These are phyloP conservation scores for Allium fistulosum DNA, from an alignment of 106 monocot species.

Conservation along the genomic window DNA sequence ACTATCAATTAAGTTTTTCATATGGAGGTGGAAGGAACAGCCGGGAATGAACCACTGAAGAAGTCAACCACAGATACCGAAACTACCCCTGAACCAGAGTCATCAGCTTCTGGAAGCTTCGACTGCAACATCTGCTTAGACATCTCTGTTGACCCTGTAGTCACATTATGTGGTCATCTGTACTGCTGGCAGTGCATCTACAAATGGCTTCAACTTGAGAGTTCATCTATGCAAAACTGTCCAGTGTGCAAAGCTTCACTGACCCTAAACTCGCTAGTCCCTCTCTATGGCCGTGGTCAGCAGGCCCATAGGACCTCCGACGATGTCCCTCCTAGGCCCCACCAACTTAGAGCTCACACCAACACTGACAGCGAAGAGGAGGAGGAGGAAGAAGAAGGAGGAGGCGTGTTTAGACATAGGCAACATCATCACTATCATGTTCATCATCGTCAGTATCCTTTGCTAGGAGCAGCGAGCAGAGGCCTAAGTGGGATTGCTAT, in stretches of 20 bases:
- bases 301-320: background rate
- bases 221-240: background rate
- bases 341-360: background rate
- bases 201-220: constrained; percentile 31
- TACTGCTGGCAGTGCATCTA: constrained; percentile 51
- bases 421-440: background rate
- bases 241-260: constrained; percentile 18
- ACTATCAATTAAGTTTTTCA: too few relatives aligned
- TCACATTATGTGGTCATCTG: constrained; percentile 62
- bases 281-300: constrained; percentile 15
- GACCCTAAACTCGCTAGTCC: constrained; percentile 11
- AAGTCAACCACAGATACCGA: background rate
- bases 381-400: background rate
- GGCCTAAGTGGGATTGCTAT: constrained; percentile 35
- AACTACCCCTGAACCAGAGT: background rate
- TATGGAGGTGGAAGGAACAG: too few relatives aligned
- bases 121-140: constrained; percentile 65
- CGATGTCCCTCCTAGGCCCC: constrained; percentile 25
- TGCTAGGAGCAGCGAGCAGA: background rate
- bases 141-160: constrained; percentile 30
- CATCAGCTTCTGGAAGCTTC: constrained; percentile 19
- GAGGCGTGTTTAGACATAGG: background rate
- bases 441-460: background rate
- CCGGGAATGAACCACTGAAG: background rate
- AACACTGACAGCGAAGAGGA: background rate